These are phyloP conservation scores for Colletotrichum sidae DNA, from an alignment of 2,329 filamentous ascomycete species.

Conservation along the genomic window DNA sequence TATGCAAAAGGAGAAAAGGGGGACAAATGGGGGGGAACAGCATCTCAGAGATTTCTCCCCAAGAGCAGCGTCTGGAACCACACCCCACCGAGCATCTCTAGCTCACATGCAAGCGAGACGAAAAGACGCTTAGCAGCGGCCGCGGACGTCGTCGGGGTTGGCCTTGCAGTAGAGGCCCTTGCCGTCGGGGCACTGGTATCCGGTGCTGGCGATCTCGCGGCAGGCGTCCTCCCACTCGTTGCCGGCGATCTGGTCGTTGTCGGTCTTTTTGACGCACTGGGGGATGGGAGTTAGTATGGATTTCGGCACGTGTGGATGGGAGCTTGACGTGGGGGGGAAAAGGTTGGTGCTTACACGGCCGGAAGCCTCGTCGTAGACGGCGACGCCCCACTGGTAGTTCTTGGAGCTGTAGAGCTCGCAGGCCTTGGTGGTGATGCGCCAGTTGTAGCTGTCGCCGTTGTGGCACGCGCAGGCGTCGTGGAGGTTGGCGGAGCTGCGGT, in stretches of 20 bases:
- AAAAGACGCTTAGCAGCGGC: constrained; percentile 31
- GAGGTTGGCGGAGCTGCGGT: constrained; percentile 38
- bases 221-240: constrained; percentile 39
- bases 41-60: too few species aligned
- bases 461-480: constrained; percentile 40
- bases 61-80: too few species aligned
- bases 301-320: too few species aligned
- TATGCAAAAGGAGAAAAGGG: too few species aligned
- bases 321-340: too few species aligned
- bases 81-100: too few species aligned
- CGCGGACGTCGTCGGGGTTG: constrained; percentile 22
- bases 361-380: constrained; percentile 32
- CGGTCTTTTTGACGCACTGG: constrained; percentile 32
- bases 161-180: constrained; percentile 40
- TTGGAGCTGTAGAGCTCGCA: constrained; percentile 36
- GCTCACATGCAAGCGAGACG: too few species aligned
- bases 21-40: too few species aligned
- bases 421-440: constrained; percentile 40
- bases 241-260: constrained; percentile 34
- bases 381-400: constrained; percentile 34
- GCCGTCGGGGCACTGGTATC: constrained; percentile 40
- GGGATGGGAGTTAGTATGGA: not conserved
- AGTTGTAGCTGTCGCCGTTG: constrained; percentile 42
- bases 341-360: constrained; percentile 31
- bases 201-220: constrained; percentile 34